phyloP scores from a whole-genome alignment of 352 stramenopile genomes.

The Pythium coloratum region DNA sequence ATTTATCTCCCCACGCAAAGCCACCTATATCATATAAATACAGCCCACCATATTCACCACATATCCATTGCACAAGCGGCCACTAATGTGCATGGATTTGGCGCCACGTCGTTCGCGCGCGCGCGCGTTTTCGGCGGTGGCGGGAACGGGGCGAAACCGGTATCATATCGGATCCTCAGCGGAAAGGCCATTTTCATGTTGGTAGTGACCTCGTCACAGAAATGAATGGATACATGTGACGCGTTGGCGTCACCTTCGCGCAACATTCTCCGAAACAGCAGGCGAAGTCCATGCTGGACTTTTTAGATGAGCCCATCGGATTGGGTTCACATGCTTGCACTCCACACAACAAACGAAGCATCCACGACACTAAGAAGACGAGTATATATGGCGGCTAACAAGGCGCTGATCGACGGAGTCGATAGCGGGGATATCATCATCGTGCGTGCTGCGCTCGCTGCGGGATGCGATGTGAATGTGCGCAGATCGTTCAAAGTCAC shows the following conservation, averaged over 20 bases:
- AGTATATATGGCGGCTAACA: neutral
- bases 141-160: slow-evolving; percentile 5
- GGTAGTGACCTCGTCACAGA: slow-evolving; percentile 4
- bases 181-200: neutral
- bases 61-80: neutral
- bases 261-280: neutral
- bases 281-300: neutral
- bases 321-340: neutral
- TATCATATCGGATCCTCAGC: slow-evolving; percentile 8
- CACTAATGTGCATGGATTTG: neutral
- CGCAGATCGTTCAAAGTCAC: slow-evolving; percentile 27
- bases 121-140: neutral
- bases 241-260: slow-evolving; percentile 9
- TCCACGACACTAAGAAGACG: too few relatives aligned
- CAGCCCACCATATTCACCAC: neutral
- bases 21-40: neutral
- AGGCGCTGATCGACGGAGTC: neutral
- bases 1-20: neutral
- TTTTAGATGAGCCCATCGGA: neutral
- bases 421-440: neutral
- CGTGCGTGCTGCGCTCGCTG: slow-evolving; percentile 3
- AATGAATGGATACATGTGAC: neutral
- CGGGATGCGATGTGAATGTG: slow-evolving; percentile 32
- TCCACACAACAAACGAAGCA: neutral
- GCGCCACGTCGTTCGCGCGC: slow-evolving; percentile 1